phyloP scores from a whole-genome alignment of 2,329 filamentous ascomycete genomes.

The Neoscytalidium dimidiatum region DNA sequence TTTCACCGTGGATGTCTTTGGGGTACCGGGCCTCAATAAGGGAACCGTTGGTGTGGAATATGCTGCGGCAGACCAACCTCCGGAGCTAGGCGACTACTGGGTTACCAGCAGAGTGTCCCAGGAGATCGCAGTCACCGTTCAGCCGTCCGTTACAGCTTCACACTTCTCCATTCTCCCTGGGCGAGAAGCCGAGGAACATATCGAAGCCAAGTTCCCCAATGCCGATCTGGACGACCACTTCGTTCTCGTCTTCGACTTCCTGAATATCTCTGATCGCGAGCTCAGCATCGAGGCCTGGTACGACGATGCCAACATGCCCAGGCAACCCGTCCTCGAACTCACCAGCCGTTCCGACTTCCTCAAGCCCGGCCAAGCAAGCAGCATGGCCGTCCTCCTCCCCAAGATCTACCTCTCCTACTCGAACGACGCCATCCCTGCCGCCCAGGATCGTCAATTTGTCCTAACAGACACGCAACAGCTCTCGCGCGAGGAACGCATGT shows the following conservation, averaged over 20 bases:
- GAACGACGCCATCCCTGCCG: constrained; percentile 75
- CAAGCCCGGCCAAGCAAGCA: constrained; percentile 64
- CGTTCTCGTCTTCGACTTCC: background rate
- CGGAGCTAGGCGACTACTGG: constrained; percentile 6
- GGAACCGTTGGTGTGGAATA: constrained; percentile 14
- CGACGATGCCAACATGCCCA: background rate
- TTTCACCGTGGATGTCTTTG: constrained; percentile 11
- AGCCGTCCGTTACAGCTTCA: constrained; percentile 1
- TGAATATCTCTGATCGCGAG: constrained; percentile 18
- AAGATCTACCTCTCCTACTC: constrained; percentile 76
- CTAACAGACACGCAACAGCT: constrained; percentile 79
- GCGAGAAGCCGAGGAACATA: background rate
- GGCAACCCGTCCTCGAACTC: background rate
- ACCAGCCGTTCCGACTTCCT: constrained; percentile 42
- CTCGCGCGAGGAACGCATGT: constrained; percentile 75
- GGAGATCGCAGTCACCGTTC: constrained; percentile 8
- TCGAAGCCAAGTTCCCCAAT: constrained; percentile 10
- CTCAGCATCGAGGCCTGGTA: constrained; percentile 5
- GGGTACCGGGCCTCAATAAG: constrained; percentile 6
- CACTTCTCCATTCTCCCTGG: constrained; percentile 12
- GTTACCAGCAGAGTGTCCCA: constrained; percentile 17
- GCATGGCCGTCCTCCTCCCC: constrained; percentile 74
- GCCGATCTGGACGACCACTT: constrained; percentile 2
- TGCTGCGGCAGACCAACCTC: constrained; percentile 8
- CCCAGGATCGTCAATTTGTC: constrained; percentile 88